Conservation (phyloP, 257 asterid species). For the Cynanchum wilfordii region DNA sequence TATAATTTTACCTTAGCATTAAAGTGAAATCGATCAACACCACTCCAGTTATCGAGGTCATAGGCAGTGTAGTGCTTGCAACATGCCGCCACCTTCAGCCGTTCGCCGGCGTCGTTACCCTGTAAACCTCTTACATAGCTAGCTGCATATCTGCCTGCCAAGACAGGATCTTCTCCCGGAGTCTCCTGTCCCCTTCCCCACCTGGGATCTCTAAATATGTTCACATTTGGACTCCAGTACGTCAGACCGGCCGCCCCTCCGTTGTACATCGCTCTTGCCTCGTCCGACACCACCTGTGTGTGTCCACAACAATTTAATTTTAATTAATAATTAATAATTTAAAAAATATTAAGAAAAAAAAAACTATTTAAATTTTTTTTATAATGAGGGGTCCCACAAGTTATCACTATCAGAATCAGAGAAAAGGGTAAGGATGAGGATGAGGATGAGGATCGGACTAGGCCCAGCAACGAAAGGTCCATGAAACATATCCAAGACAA, state of each 20-base stretch:
- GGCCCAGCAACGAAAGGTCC: no score
- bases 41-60: slow-evolving; percentile 82
- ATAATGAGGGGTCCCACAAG: no score
- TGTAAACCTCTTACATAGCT: slow-evolving; percentile 70
- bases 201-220: slow-evolving; percentile 80
- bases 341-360: no score
- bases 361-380: no score
- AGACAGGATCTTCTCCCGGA: slow-evolving; percentile 81
- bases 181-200: slow-evolving; percentile 97
- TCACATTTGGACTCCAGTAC: slow-evolving; percentile 89
- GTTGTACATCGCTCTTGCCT: slow-evolving; percentile 86
- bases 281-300: slow-evolving; percentile 71
- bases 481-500: not conserved
- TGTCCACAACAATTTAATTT: no score
- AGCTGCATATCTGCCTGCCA: slow-evolving; percentile 65
- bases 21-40: slow-evolving; percentile 73
- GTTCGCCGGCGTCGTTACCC: slow-evolving; percentile 51
- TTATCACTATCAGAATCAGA: no score
- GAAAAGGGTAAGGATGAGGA: no score
- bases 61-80: slow-evolving; percentile 92
- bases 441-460: no score
- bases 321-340: no score
- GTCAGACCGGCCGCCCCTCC: slow-evolving; percentile 78
- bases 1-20: slow-evolving; percentile 53
- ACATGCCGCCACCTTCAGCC: slow-evolving; percentile 81